These are phyloP conservation scores for Suhomyces bolitotheri DNA, from an alignment of 1,139 yeast species.

Conservation along the genomic window DNA sequence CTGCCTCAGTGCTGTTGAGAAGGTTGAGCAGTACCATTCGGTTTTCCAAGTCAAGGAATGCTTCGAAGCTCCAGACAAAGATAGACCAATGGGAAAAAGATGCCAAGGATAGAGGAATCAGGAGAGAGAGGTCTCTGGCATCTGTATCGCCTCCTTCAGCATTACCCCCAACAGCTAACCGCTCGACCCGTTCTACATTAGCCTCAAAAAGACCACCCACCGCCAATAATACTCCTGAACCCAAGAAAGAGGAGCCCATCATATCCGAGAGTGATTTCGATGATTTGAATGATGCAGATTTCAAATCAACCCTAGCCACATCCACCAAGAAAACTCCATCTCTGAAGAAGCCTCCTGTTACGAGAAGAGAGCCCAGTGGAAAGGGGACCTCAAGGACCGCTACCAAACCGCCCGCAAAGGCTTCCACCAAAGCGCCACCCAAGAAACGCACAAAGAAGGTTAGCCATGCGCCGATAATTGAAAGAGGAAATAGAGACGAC, in stretches of 20 bases:
- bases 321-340: conserved; percentile 12
- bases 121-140: not conserved
- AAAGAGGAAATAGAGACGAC: conserved; percentile 13
- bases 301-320: conserved; percentile 10
- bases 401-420: not conserved
- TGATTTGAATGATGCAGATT: conserved; percentile 29
- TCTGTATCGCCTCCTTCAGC: not conserved
- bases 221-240: conserved; percentile 18
- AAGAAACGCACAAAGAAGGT: conserved; percentile 4
- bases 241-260: conserved; percentile 25
- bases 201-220: conserved; percentile 22
- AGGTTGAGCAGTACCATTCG: conserved; percentile 35
- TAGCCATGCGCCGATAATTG: conserved; percentile 13
- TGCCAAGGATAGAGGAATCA: not conserved
- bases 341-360: conserved; percentile 3
- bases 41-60: conserved; percentile 41
- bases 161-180: not conserved
- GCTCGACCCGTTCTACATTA: conserved; percentile 4
- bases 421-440: not conserved
- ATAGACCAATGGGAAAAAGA: conserved; percentile 15
- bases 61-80: conserved; percentile 20
- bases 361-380: not conserved
- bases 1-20: conserved; percentile 23
- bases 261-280: conserved; percentile 43
- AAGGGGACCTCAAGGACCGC: not conserved